Evolutionary conservation across 1,139 yeast genomes (phyloP).

Genomic region (Protomyces gravidus): DNA sequence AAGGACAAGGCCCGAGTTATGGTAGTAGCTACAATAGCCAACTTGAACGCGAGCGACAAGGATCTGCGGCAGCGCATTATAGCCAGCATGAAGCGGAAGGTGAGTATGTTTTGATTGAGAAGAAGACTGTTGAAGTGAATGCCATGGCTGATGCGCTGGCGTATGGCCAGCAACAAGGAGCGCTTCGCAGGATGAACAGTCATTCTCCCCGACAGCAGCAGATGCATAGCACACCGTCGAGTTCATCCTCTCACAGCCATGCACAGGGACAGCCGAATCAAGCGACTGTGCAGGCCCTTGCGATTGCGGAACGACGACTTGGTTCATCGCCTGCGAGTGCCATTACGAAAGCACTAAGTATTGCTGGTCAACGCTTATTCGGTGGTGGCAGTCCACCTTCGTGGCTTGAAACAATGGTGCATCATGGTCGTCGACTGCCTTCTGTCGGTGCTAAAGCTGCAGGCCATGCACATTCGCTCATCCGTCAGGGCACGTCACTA

Average conservation of each 20-base stretch:
- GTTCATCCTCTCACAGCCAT: constrained; percentile 35
- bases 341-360: constrained; percentile 74
- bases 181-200: constrained; percentile 2
- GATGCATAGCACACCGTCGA: constrained; percentile 70
- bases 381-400: constrained; percentile 45
- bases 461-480: background rate
- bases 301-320: constrained; percentile 22
- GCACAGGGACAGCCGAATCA: constrained; percentile 1
- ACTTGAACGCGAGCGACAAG: background rate
- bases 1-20: background rate
- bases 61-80: background rate
- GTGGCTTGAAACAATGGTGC: constrained; percentile 26
- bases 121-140: constrained; percentile 89
- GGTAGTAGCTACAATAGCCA: background rate
- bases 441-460: background rate
- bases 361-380: constrained; percentile 83
- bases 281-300: constrained; percentile 18
- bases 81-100: constrained; percentile 10
- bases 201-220: constrained; percentile 50
- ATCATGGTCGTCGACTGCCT: constrained; percentile 7
- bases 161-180: constrained; percentile 1
- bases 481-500: background rate
- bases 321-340: constrained; percentile 81
- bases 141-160: constrained; percentile 79
- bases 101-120: constrained; percentile 92